Percentiles rank a stretch among this genome's conserved stretches.
These are phyloP conservation scores for Dactylellina sp. DNA, from an alignment of 2,329 filamentous ascomycete genomes.

Conservation along the genomic window DNA sequence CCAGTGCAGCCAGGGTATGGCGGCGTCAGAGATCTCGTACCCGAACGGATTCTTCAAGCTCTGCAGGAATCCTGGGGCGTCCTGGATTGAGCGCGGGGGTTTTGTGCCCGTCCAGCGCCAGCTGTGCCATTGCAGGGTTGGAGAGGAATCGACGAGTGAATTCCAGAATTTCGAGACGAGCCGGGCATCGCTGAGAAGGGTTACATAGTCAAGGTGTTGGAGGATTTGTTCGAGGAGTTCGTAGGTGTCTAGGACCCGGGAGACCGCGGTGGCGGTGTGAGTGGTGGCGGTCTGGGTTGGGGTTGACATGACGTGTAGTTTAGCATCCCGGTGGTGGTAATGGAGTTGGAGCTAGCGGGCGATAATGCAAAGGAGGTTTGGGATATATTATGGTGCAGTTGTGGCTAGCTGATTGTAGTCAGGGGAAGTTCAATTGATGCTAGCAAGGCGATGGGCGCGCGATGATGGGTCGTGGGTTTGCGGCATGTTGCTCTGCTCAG, in stretches of 20 bases:
- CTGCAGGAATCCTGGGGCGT: background rate
- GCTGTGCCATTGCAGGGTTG: slow-evolving; percentile 39
- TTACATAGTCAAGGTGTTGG: slow-evolving; percentile 20
- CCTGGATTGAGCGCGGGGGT: slow-evolving; percentile 14
- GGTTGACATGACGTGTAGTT: slow-evolving; percentile 5
- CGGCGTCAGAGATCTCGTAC: slow-evolving; percentile 23
- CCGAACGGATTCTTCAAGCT: slow-evolving; percentile 8
- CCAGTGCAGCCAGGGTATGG: slow-evolving; percentile 21
- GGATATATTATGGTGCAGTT: too few species aligned
- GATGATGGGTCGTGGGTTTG: too few species aligned
- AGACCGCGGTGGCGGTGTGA: background rate
- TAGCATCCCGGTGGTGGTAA: background rate
- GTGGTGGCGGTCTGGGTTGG: background rate
- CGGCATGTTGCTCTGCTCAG: too few species aligned
- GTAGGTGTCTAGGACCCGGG: slow-evolving; percentile 29
- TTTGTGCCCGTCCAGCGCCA: slow-evolving; percentile 27
- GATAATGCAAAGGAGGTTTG: too few species aligned
- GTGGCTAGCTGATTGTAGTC: too few species aligned
- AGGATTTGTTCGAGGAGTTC: slow-evolving; percentile 47
- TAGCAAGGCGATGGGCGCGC: too few species aligned
- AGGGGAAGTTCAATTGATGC: too few species aligned
- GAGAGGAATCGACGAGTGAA: slow-evolving; percentile 24
- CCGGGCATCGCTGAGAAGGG: slow-evolving; percentile 19
- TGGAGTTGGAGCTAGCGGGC: background rate
- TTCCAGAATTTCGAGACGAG: slow-evolving; percentile 27